Conservation (phyloP, 805 yeast species). For the Cyberlindnera amylophila region DNA sequence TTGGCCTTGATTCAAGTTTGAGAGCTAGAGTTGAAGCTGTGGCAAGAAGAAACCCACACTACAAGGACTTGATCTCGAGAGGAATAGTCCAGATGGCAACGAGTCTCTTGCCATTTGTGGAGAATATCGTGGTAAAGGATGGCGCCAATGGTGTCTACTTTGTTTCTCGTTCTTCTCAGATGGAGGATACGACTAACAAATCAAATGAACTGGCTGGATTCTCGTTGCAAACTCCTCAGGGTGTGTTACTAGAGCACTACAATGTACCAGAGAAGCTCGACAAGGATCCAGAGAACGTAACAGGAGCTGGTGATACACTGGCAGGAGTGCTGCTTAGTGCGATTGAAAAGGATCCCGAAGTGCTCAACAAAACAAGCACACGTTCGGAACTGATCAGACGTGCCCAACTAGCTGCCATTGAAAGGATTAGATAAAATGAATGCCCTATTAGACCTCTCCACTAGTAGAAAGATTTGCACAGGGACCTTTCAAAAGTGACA, state of each 20-base stretch:
- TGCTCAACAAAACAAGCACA: constrained; percentile 2
- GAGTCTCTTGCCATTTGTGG: constrained; percentile 71
- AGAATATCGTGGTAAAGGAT: constrained; percentile 60
- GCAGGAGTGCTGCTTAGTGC: constrained; percentile 52
- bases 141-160: constrained; percentile 61
- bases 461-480: no score
- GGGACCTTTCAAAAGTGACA: no score
- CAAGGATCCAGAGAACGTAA: constrained; percentile 53
- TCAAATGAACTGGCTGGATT: constrained; percentile 4
- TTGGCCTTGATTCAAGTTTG: constrained; percentile 46
- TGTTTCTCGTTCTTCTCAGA: constrained; percentile 31
- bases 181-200: not conserved
- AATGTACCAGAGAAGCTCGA: constrained; percentile 36
- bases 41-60: constrained; percentile 23
- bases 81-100: constrained; percentile 66
- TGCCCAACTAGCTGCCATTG: constrained; percentile 29
- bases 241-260: constrained; percentile 63
- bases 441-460: not conserved
- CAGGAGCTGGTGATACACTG: constrained; percentile 88
- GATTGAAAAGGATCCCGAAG: constrained; percentile 6
- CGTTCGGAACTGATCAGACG: constrained; percentile 10
- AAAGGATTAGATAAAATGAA: constrained; percentile 11
- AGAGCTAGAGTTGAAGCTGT: constrained; percentile 41
- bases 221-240: constrained; percentile 19
- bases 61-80: constrained; percentile 27